Evolutionary conservation across 768 basidiomycete species (phyloP), one percentile per base, ranked within the genome.

Genomic region (Rhizopogon salebrosus): DNA sequence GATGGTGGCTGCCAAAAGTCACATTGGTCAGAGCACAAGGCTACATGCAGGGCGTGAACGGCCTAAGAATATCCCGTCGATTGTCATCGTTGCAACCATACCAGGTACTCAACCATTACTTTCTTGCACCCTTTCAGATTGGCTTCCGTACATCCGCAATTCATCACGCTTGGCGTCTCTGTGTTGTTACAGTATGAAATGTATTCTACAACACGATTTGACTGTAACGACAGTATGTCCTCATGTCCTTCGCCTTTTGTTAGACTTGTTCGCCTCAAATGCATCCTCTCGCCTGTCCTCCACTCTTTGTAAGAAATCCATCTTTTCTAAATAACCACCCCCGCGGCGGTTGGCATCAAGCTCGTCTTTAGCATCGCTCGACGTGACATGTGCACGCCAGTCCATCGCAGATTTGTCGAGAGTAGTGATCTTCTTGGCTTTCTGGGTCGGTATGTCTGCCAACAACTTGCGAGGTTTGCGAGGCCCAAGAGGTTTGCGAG

Each of bases 341-440:
- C 83, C 80, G 38, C 84, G 78, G 42, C 85, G 73, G 54, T 91
- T 85, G 3, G 80, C 80, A 45, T 87, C 81, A n/a, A 94, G 75
- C 55, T 89, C 87, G 58, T 90, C 84, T 54, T 80, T 77, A 8
- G 85, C 62, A 3, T 72, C 77, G 18, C 65, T 61, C 0, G 75
- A 55, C 18, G 75, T 67, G 13, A 90, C 67, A 59, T 92, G 89
- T 0, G 80, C 68, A 26, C 77, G 76, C 92, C 92, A 94, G 63
- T 94, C 92, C 80, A 94, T 82, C 11, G 86, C 82, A 0, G 88
- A 90, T 65, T 92, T 93, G 56, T 92, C 89, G 13, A 94, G 74
- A 23, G 89, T 92, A 22, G 87, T 83, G 7, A 94, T 74, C 68
- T 88, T 92, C 65, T 87, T 89, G 2, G 83, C 73, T 61, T 85